These are phyloP conservation scores for Hamigera avellanea DNA, from an alignment of 495 filamentous ascomycete genomes.

Conservation along the genomic window DNA sequence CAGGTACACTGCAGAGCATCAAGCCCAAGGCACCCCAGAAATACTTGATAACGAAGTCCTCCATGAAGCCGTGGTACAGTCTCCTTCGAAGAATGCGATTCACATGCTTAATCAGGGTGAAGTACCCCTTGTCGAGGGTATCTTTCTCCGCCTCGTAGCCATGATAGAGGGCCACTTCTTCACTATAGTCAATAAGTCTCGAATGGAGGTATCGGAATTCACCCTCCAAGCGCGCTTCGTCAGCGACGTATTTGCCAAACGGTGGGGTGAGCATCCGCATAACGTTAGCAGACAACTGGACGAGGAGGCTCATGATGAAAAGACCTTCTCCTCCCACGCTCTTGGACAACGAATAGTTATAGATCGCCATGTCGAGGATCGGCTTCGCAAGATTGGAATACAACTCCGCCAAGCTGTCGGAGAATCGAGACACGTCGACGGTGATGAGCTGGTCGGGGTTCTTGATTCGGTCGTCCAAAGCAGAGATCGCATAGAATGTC, in stretches of 20 bases:
- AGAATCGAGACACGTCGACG: slow-evolving; percentile 91
- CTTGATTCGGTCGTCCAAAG: slow-evolving; percentile 94
- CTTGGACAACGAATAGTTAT: slow-evolving; percentile 84
- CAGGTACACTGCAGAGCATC: slow-evolving; percentile 87
- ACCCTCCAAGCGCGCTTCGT: slow-evolving; percentile 87
- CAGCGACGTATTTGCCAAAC: slow-evolving; percentile 95
- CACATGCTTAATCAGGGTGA: slow-evolving; percentile 96
- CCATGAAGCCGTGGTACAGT: slow-evolving; percentile 95
- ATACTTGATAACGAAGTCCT: slow-evolving; percentile 98
- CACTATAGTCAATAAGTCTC: slow-evolving; percentile 83
- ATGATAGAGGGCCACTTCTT: slow-evolving; percentile 86
- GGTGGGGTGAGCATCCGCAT: slow-evolving; percentile 96
- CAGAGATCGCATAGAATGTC: slow-evolving; percentile 95
- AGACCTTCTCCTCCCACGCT: slow-evolving; percentile 91
- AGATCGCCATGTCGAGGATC: slow-evolving; percentile 86
- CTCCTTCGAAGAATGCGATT: slow-evolving; percentile 84
- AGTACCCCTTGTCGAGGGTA: slow-evolving; percentile 94
- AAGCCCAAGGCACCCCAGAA: slow-evolving; percentile 95
- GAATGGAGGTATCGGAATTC: slow-evolving; percentile 96
- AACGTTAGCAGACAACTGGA: slow-evolving; percentile 81
- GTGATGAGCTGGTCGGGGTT: slow-evolving; percentile 97
- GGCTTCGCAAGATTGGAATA: slow-evolving; percentile 98
- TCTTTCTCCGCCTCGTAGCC: slow-evolving; percentile 97
- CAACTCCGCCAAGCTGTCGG: slow-evolving; percentile 84
- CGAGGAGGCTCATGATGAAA: slow-evolving; percentile 86